Base-by-base conservation (phyloP, 225 moss, liverwort and hornwort genomes). In the Takakia lepidozioides region DNA sequence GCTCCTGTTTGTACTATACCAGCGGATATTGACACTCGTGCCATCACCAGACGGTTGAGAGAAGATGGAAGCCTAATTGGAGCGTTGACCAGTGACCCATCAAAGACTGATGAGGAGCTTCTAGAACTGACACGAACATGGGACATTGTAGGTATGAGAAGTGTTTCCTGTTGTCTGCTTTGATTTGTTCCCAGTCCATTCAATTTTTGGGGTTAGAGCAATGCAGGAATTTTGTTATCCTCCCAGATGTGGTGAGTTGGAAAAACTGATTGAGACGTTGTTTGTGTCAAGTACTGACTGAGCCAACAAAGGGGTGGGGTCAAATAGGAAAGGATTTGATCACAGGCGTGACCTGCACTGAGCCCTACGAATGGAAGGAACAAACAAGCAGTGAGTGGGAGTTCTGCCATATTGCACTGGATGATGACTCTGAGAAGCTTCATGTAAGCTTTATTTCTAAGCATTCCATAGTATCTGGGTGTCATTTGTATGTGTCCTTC, bases 1-100 rank as follows among this genome's bases (percentile, higher is more conserved):
- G 38, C 15, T 38, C 3, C 38, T 38, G 17, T 6, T 41, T 41
- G 56, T 45, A 34, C 20, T 53, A 30, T 71, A 47, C 58, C 69
- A 98, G 95, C 85, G 65, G 98, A 98, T 59, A 63, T 98, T 2
- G 98, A 98, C 62, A 98, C 98, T 43, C 80, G 91, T 39, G 91
- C 91, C 46, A 91, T 91, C 28, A 98, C 91, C 8, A 81, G 85
- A 48, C 80, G 98, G 36, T 69, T 98, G 55, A 67, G 98, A 57
- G 82, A 98, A 62, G 87, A 60, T 37, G 98, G 98, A 51, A 98
- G 98, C 60, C 71, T 98, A 58, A 64, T 87, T 45, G 98, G 98
- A 35, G 98, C 91, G 25, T 46, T 98, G 28, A 83, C 91, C 15
- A 91, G 85, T 4, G 98, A 98, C 43, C 52, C 65, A 37, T 73